Evolutionary conservation across 345 rosid species (phyloP).

Genomic region (Pseudoturritis turrita): DNA sequence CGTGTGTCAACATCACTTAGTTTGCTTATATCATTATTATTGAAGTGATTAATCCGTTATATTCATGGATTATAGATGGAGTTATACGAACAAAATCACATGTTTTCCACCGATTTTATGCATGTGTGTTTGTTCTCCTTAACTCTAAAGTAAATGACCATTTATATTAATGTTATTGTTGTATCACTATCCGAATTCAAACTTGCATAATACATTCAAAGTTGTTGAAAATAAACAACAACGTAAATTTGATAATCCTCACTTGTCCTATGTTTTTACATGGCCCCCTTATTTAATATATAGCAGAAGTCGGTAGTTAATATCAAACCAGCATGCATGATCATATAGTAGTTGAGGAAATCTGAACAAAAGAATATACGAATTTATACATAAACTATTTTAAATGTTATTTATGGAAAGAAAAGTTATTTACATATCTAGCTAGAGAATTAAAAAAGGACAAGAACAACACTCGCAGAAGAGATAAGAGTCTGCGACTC

Average conservation of each 20-base stretch:
- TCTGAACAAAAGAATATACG: neutral
- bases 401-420: neutral
- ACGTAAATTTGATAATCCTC: neutral
- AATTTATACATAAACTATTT: neutral
- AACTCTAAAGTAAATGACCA: neutral
- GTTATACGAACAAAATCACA: neutral
- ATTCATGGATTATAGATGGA: neutral
- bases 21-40: neutral
- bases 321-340: neutral
- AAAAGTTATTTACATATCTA: neutral
- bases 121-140: neutral
- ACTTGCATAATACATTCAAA: neutral
- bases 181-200: neutral
- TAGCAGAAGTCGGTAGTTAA: neutral
- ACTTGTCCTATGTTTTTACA: neutral
- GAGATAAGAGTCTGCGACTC: constrained; percentile 5
- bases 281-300: neutral
- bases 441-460: neutral
- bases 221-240: neutral
- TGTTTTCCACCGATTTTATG: no score
- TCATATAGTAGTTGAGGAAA: neutral
- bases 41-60: neutral
- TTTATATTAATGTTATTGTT: neutral
- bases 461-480: constrained; percentile 14
- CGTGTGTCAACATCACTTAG: neutral